phyloP scores from a whole-genome alignment of 768 basidiomycete species.

The Lactifluus hygrophoroides region DNA sequence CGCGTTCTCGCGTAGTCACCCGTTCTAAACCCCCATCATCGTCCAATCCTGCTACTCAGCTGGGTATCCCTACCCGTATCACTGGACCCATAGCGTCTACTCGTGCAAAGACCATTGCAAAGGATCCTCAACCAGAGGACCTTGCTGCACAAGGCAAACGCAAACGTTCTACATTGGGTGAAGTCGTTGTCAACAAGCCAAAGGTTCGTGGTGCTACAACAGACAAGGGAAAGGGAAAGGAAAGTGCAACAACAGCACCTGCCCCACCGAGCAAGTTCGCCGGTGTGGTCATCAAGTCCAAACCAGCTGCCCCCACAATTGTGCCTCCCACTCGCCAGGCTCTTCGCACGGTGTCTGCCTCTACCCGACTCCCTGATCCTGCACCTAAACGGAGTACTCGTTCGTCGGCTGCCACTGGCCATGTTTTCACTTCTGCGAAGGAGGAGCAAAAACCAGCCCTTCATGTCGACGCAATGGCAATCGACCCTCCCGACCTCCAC shows the following conservation, averaged over 20 bases:
- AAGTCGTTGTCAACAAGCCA: constrained; percentile 52
- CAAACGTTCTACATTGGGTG: constrained; percentile 68
- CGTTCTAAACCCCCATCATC: constrained; percentile 51
- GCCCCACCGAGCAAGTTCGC: constrained; percentile 44
- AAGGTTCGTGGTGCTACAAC: constrained; percentile 28
- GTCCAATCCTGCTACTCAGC: constrained; percentile 30
- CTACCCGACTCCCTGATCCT: neutral
- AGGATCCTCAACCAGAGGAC: constrained; percentile 39
- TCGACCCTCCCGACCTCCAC: constrained; percentile 27
- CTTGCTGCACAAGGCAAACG: constrained; percentile 49
- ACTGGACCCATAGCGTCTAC: constrained; percentile 44
- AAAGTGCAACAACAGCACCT: constrained; percentile 25
- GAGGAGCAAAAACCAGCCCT: constrained; percentile 19
- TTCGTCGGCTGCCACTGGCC: constrained; percentile 25
- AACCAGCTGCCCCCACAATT: constrained; percentile 36
- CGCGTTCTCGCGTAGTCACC: constrained; percentile 51
- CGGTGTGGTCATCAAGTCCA: constrained; percentile 50
- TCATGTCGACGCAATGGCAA: constrained; percentile 45
- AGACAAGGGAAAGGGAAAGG: constrained; percentile 51
- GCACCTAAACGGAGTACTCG: constrained; percentile 23
- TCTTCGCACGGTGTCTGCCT: constrained; percentile 38
- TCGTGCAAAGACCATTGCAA: constrained; percentile 37
- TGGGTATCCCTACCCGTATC: constrained; percentile 33
- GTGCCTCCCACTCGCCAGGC: constrained; percentile 37
- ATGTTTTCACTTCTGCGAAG: constrained; percentile 26